Base-by-base conservation (phyloP, 345 rosid species). In the Pelargonium nanum region DNA sequence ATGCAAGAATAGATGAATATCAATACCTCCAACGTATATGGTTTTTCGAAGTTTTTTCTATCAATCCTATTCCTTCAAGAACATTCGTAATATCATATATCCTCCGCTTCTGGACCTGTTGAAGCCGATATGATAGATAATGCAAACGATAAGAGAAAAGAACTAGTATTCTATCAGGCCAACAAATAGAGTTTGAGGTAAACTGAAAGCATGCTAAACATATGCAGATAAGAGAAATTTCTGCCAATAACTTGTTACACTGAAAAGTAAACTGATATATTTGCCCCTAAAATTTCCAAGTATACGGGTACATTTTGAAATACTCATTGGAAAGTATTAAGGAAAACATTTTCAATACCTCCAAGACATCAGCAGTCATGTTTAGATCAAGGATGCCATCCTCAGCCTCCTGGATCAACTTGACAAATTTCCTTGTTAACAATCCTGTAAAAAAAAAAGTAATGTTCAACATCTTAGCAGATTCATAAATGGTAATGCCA, bases 31-130 rank as follows among this genome's bases (percentile, higher is more conserved):
- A 88, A 19, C 71, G 78, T 57, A 88, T 85, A 62, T 88, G 89
- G 60, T 88, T 88, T 78, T 85, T 85, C 64, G 86, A 78, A 30
- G 89, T 88, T 76, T 85, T 88, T 83, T 88, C 89, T 55, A 85
- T 85, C 76, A 85, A 76, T 51, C 78, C 82, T 74, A 85, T 76
- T 61, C 92, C 96, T 80, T 85, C 96, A 73, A 88, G 81, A 23
- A 88, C 92, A 79, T 88, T 88, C 63, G 96, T 88, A 53, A 81
- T 88, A 71, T 88, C 96, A 70, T 88, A 85, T 70, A 88, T 88
- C 76, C 92, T 85, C 77, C 96, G 80, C 74, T 88, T 88, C 64
- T 88, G 92, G 28, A 88, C 96, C 96, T 85, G 76, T 61, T 10
- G 58, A 62, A 61, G 64, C 22, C 52, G 70, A 62, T 25, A 65